A percentile compares a stretch with the other conserved stretches of the same genome.
phyloP scores from a whole-genome alignment of 2,329 filamentous ascomycete genomes.

The Penicillium carneum region DNA sequence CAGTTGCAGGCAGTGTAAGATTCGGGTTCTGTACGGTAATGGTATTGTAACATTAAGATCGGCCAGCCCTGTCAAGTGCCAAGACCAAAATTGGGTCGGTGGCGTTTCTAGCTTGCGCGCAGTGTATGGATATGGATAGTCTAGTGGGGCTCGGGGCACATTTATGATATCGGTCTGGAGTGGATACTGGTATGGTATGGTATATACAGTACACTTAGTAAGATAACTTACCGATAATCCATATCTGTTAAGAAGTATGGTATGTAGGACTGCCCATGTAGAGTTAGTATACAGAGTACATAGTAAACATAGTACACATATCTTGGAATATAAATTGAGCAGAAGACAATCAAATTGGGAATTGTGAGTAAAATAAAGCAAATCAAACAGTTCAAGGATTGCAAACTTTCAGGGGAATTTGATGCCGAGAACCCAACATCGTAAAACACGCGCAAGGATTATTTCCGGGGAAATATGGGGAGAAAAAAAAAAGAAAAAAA shows the following conservation, averaged over 20 bases:
- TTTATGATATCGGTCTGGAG: too few species aligned
- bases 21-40: constrained; percentile 13
- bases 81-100: constrained; percentile 20
- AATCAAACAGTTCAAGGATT: constrained; percentile 13
- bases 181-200: too few species aligned
- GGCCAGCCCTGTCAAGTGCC: constrained; percentile 30
- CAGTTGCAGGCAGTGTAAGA: constrained; percentile 7
- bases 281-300: too few species aligned
- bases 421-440: constrained; percentile 19
- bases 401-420: constrained; percentile 19
- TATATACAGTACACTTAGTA: too few species aligned
- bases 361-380: background rate
- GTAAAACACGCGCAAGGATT: constrained; percentile 12
- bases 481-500: constrained; percentile 23
- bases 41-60: background rate
- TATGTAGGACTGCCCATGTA: background rate
- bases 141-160: background rate
- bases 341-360: constrained; percentile 9
- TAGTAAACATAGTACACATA: background rate
- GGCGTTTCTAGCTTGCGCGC: background rate
- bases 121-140: background rate
- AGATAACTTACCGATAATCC: too few species aligned
- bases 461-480: constrained; percentile 21
- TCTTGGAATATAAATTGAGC: background rate
- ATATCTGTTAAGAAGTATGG: too few species aligned